A percentile compares a stretch with the other conserved stretches of the same genome.
phyloP scores from a whole-genome alignment of 106 monocot genomes.

The Hemerocallis citrina region DNA sequence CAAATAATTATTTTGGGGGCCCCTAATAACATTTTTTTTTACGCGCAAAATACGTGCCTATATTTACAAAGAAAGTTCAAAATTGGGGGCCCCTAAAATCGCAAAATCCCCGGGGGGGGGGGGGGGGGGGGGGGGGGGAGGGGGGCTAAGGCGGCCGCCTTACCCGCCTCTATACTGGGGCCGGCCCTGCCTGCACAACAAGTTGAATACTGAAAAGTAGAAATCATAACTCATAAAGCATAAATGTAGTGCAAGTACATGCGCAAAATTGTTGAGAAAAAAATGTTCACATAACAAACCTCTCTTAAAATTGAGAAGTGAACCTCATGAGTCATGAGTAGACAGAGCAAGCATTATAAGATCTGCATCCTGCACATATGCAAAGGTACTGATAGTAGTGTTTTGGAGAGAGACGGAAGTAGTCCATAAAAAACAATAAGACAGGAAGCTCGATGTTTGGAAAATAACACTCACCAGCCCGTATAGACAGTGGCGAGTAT shows the following conservation, averaged over 20 bases:
- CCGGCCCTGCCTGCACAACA: too few relatives aligned
- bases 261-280: too few relatives aligned
- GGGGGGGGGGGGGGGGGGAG: too few relatives aligned
- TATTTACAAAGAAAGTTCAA: too few relatives aligned
- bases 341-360: constrained; percentile 95
- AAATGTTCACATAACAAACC: constrained; percentile 26
- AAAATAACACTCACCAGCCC: constrained; percentile 61
- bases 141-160: too few relatives aligned
- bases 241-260: not conserved
- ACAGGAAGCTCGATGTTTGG: not conserved
- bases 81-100: too few relatives aligned
- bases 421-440: not conserved
- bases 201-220: constrained; percentile 1
- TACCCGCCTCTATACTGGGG: too few relatives aligned
- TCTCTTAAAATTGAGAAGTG: constrained; percentile 96
- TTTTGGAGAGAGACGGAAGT: not conserved
- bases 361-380: constrained; percentile 82
- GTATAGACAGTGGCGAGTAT: constrained; percentile 88
- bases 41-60: too few relatives aligned
- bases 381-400: not conserved
- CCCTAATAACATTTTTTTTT: too few relatives aligned
- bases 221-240: not conserved
- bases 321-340: constrained; percentile 89
- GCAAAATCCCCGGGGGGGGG: too few relatives aligned
- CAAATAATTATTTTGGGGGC: too few relatives aligned